Evolutionary conservation across 1,284 basidiomycete genomes (phyloP), one percentile per base, ranked within the genome.

Genomic region (Ceratobasidium sp.): DNA sequence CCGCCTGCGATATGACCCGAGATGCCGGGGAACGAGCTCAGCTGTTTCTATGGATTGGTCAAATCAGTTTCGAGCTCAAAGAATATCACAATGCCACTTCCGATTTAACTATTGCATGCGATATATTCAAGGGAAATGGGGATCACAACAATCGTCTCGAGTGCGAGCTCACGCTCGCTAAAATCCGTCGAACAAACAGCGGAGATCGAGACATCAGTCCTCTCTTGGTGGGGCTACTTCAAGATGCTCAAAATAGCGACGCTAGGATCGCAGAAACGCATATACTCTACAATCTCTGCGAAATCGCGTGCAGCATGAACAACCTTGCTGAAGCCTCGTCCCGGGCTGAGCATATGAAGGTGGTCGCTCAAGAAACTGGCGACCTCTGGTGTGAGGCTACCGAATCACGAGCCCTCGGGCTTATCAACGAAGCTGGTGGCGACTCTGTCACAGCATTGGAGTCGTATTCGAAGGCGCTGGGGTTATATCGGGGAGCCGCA

Each of bases 61-160:
- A 69, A 33, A 55, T 69, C n/a, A 55, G 67, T n/a, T 69, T 23
- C 51, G 67, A 69, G 44, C 46, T 69, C 46, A 69, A 69, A 69
- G 67, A 69, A 20, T 55, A 55, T 39, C 33, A 53, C 51, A 69
- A 69, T 55, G 67, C 67, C 26, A 39, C 44, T 20, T 51, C 67
- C 5, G 46, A 69, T 40, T 23, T 69, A 7, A 55, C 67, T 13
- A 55, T 55, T 39, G 46, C 67, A 15, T 53, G 46, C 28, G 67
- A 69, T 15, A 28, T 55, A n/a, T 69, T 69, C 67, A 69, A 40
- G 49, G 33, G n/a, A 10, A 46, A 20, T n/a, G 51, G 51, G 15
- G 67, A 69, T 15, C 67, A 55, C 26, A n/a, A 46, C 13, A 53
- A 39, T 6, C 46, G 67, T 12, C 33, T 69, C 20, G 67, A 69